Base-by-base conservation (phyloP, 129 eudicot genomes). In the Flaveria bidentis region DNA sequence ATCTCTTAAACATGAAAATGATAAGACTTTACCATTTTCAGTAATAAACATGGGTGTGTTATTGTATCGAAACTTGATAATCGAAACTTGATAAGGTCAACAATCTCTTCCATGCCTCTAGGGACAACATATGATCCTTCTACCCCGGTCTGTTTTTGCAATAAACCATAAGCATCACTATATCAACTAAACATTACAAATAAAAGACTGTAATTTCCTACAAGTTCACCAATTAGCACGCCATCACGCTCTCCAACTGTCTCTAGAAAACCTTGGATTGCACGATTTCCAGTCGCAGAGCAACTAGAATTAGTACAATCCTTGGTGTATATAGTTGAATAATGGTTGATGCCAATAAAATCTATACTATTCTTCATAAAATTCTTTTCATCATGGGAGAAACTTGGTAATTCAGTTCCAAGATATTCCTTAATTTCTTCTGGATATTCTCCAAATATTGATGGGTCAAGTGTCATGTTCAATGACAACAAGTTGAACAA, bases 341-440 rank as follows among this genome's bases (percentile, higher is more conserved):
- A 90, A 82, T 93, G 94, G 78, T 90, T 90, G 66, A 93, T 68
- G 11, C 96, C 95, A 3, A 93, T 80, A 63, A 88, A 93, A 57
- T 93, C 98, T 9, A 82, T 25, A 66, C 90, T 88, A 22, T 76
- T 82, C 50, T 77, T 88, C 61, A 93, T 67, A 2, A 81, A 70
- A 10, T 41, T 28, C 17, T 13, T 78, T 76, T 93, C 96, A 3
- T 86, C 86, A 0, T 26, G 8, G 9, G 89, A 79, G 75, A 93
- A 93, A 16, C 42, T 75, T 7, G 92, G 96, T 39, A 93, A 73
- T 57, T 64, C 71, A 28, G 62, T 76, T 74, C 90, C 92, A 4
- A 74, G 84, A 44, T 73, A 74, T 9, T 53, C 66, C 7, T 56
- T 85, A 88, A 93, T 78, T 74, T 86, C 90, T 55, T 82, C 72